These are phyloP conservation scores for Benincasa hispida DNA, from an alignment of 306 rosid genomes.

Conservation along the genomic window DNA sequence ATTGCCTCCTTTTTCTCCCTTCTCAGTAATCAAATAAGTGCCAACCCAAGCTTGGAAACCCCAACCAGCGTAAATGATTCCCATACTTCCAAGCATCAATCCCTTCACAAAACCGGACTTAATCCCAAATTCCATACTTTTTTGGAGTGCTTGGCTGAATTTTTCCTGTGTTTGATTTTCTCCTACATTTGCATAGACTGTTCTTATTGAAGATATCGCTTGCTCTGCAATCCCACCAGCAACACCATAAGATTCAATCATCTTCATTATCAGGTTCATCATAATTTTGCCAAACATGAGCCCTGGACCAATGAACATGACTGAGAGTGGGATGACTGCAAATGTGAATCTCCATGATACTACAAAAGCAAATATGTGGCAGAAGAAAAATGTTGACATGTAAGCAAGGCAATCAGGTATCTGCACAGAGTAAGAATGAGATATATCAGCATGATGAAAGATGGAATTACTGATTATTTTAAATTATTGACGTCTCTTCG, in stretches of 20 bases:
- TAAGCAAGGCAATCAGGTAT: slow-evolving; percentile 67
- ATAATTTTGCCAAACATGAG: slow-evolving; percentile 60
- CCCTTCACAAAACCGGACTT: slow-evolving; percentile 71
- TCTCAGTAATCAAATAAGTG: slow-evolving; percentile 49
- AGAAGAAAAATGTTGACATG: slow-evolving; percentile 74
- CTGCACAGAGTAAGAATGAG: slow-evolving; percentile 22
- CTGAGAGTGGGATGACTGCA: slow-evolving; percentile 73
- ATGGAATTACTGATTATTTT: neutral
- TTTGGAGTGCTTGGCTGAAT: slow-evolving; percentile 61
- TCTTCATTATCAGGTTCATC: slow-evolving; percentile 65
- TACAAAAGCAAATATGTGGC: slow-evolving; percentile 72
- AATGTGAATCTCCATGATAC: slow-evolving; percentile 74
- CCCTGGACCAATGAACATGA: slow-evolving; percentile 69
- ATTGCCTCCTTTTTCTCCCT: slow-evolving; percentile 67
- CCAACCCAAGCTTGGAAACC: slow-evolving; percentile 97
- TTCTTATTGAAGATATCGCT: slow-evolving; percentile 75
- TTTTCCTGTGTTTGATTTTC: slow-evolving; percentile 56
- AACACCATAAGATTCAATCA: slow-evolving; percentile 81
- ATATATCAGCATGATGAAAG: slow-evolving; percentile 7
- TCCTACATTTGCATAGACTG: slow-evolving; percentile 72
- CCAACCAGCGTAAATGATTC: slow-evolving; percentile 73
- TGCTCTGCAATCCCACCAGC: slow-evolving; percentile 84
- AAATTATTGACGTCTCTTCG: neutral
- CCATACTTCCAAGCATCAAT: slow-evolving; percentile 84
- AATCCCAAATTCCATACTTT: slow-evolving; percentile 48